Conservation (phyloP, 306 rosid species). For the Delonix regia region DNA sequence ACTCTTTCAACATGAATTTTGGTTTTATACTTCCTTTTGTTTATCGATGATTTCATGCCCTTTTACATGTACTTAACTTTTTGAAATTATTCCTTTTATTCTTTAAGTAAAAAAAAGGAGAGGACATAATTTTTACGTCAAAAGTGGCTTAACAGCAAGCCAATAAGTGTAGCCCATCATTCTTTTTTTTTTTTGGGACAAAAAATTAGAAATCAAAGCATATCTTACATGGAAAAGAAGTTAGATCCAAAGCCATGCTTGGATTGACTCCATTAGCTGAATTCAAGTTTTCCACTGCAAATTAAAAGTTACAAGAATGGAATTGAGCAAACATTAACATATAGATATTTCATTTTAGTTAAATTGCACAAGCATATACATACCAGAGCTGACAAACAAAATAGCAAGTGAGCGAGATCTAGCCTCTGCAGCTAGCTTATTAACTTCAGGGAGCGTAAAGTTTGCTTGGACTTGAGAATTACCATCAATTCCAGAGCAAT, state of each 20-base stretch:
- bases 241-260: slow-evolving; percentile 48
- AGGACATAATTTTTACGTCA: background rate
- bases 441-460: slow-evolving; percentile 68
- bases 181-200: background rate
- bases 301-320: slow-evolving; percentile 34
- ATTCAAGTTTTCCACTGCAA: slow-evolving; percentile 60
- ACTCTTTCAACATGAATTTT: background rate
- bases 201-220: slow-evolving; percentile 31
- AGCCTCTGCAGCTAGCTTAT: slow-evolving; percentile 66
- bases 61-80: background rate
- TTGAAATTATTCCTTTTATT: background rate
- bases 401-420: slow-evolving; percentile 57
- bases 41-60: slow-evolving; percentile 5
- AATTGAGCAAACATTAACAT: slow-evolving; percentile 13
- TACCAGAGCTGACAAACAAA: slow-evolving; percentile 80
- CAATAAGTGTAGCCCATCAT: background rate
- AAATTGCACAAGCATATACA: slow-evolving; percentile 32
- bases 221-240: slow-evolving; percentile 70
- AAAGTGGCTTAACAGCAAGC: slow-evolving; percentile 23
- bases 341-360: slow-evolving; percentile 10
- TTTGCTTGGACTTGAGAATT: slow-evolving; percentile 54
- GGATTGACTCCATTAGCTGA: slow-evolving; percentile 48
- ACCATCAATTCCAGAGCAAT: slow-evolving; percentile 46
- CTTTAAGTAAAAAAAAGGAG: background rate
- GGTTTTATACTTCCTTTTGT: background rate